Base-by-base conservation (phyloP, 1,284 basidiomycete genomes). In the Sporisorium graminicola region DNA sequence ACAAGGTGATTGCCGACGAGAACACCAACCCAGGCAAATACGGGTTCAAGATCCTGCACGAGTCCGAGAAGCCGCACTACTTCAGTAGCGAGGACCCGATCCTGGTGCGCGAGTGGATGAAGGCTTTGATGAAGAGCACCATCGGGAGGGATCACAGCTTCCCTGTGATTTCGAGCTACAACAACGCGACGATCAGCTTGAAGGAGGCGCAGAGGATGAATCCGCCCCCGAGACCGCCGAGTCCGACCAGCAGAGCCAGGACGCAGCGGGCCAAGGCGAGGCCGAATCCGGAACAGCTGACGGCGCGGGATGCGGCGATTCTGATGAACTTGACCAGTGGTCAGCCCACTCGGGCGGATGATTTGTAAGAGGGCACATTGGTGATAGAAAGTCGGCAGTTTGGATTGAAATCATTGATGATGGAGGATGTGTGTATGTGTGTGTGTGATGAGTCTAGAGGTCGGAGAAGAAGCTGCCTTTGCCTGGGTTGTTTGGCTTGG, bases 101-200 rank as follows among this genome's bases (percentile, higher is more conserved):
- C 5, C 86, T 91, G 42, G 89, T 98, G 52, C 90, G 97, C 14
- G 94, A 94, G 77, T 99, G 97, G 97, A 99, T 99, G 96, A 99
- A 99, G 88, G 94, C 94, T 12, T 90, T 99, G 80, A 98, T 98
- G 94, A 99, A 99, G 87, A 93, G 95, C 2, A 98, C 96, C 5
- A 99, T 99, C 81, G 92, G 91, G 18, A 88, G 97, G 62, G 84
- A 85, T 59, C 73, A 78, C 54, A 77, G 64, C 42, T 77, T 82
- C 76, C 93, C 95, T 26, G 95, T 99, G 60, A 92, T 98, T 26
- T 98, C 95, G 7, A 97, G 94, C 2, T 95, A 94, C 88, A 98
- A 98, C 85, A 95, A 98, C 65, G 93, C 95, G 3, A 99, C 95
- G 2, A 98, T 99, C 40, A 94, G 95, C 2, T 89, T 99, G 43